Conservation (phyloP, 768 basidiomycete species). For the Leucocoprinus sp. region DNA sequence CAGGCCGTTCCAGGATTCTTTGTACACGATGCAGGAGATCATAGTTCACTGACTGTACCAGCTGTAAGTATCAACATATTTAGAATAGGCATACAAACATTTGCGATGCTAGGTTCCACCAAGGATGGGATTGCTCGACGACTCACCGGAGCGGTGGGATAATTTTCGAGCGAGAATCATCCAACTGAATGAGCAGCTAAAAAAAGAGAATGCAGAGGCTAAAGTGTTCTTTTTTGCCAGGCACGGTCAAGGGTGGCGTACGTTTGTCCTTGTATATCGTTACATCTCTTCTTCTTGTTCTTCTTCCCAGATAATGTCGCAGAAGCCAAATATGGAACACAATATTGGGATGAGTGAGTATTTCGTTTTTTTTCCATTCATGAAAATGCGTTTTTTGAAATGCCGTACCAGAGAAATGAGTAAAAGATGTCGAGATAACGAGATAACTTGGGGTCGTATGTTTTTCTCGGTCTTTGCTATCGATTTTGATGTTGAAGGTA, state of each 20-base stretch:
- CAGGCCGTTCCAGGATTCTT: conserved; percentile 9
- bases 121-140: conserved; percentile 54
- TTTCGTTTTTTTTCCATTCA: neutral
- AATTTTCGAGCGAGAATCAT: conserved; percentile 32
- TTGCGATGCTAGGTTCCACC: conserved; percentile 41
- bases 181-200: conserved; percentile 34
- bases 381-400: neutral
- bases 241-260: conserved; percentile 71
- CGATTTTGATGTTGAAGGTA: neutral
- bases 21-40: conserved; percentile 4
- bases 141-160: conserved; percentile 40
- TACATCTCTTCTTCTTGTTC: neutral
- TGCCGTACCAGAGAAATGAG: conserved; percentile 48
- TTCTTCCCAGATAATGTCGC: conserved; percentile 56
- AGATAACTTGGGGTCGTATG: conserved; percentile 69
- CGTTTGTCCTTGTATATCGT: conserved; percentile 18
- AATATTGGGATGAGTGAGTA: conserved; percentile 55
- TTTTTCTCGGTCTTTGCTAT: conserved; percentile 11
- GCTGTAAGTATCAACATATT: conserved; percentile 1
- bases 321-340: conserved; percentile 46
- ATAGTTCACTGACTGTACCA: conserved; percentile 2
- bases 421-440: conserved; percentile 52
- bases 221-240: conserved; percentile 62
- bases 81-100: too few relatives aligned
- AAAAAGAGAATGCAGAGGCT: conserved; percentile 24